Conservation (phyloP, 345 rosid species). For the Eucalyptus cloeziana region DNA sequence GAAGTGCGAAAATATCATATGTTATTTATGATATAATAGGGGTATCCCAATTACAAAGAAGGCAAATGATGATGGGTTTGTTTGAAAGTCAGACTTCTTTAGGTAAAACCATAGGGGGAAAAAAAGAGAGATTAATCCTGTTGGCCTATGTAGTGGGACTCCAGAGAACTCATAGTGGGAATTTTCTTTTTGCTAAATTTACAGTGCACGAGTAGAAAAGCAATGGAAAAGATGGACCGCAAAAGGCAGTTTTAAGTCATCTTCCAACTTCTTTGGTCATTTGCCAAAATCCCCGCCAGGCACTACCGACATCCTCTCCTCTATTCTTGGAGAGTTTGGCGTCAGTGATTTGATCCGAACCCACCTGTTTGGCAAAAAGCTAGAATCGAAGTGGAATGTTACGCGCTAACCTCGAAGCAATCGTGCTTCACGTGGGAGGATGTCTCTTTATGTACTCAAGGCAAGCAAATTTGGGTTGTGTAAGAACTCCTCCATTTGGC, state of each 20-base stretch:
- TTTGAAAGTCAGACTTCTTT: background rate
- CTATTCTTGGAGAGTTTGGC: background rate
- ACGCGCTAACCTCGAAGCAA: background rate
- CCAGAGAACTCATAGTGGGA: background rate
- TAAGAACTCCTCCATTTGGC: background rate
- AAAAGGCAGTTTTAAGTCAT: background rate
- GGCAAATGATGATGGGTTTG: background rate
- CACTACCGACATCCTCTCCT: background rate
- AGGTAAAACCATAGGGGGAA: background rate
- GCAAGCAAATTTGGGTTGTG: background rate
- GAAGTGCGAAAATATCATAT: background rate
- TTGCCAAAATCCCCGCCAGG: background rate
- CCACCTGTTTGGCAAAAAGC: background rate
- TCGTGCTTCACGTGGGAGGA: background rate
- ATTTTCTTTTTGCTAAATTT: background rate
- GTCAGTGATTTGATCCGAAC: background rate
- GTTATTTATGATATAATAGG: background rate
- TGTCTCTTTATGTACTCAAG: background rate
- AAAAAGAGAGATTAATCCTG: no score
- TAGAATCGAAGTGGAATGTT: background rate
- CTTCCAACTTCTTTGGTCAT: background rate
- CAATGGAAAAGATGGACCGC: background rate
- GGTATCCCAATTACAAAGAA: background rate
- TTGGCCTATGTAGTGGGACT: background rate
- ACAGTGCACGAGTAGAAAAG: background rate